Evolutionary conservation across 352 stramenopile genomes (phyloP).

Genomic region (Phytophthora sp.): DNA sequence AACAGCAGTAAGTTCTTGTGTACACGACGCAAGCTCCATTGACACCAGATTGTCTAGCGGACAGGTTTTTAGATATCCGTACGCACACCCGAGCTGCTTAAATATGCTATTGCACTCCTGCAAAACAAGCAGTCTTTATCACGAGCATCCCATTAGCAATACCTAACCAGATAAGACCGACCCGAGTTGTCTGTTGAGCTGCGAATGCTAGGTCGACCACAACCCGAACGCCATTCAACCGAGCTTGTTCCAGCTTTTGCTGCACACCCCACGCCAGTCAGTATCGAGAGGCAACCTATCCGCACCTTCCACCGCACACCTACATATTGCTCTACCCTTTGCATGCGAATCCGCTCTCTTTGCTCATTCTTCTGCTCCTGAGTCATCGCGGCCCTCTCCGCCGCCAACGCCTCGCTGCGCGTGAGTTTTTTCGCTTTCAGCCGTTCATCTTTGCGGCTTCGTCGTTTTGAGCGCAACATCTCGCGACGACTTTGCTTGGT

Average conservation of each 20-base stretch:
- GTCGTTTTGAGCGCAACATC: slow-evolving; percentile 27
- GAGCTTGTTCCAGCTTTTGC: slow-evolving; percentile 74
- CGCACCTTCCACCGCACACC: slow-evolving; percentile 7
- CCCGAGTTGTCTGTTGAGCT: slow-evolving; percentile 45
- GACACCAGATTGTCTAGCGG: slow-evolving; percentile 66
- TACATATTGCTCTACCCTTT: slow-evolving; percentile 81
- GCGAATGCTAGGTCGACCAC: slow-evolving; percentile 78
- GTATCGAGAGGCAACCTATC: neutral
- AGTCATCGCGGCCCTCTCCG: slow-evolving; percentile 33
- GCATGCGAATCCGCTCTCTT: slow-evolving; percentile 69
- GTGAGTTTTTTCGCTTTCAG: slow-evolving; percentile 32
- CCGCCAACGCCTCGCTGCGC: slow-evolving; percentile 2
- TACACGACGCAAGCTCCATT: slow-evolving; percentile 61
- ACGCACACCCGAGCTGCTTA: slow-evolving; percentile 80
- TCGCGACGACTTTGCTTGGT: slow-evolving; percentile 22
- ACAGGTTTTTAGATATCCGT: slow-evolving; percentile 80
- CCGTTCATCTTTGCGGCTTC: slow-evolving; percentile 39
- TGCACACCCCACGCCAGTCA: slow-evolving; percentile 22
- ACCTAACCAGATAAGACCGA: slow-evolving; percentile 16
- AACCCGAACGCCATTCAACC: slow-evolving; percentile 47
- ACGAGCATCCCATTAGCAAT: neutral
- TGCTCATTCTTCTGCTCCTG: slow-evolving; percentile 53
- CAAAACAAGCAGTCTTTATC: neutral
- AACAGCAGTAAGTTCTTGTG: slow-evolving; percentile 33
- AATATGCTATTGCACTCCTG: slow-evolving; percentile 82